Base-by-base conservation (phyloP, 306 rosid genomes). In the Vigna hirtella region DNA sequence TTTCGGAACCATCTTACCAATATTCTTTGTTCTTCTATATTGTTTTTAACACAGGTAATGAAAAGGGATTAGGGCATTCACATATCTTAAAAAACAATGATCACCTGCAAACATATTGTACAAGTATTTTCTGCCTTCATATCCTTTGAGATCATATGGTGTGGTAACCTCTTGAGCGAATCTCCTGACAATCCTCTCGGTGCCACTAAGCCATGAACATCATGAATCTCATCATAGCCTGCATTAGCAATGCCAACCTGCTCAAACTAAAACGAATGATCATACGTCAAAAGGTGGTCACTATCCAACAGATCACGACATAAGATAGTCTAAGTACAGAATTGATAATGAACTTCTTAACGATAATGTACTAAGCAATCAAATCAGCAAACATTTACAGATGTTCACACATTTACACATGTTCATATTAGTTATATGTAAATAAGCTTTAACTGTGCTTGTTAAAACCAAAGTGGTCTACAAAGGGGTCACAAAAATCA, bases 21-120 rank as follows among this genome's bases (percentile, higher is more conserved):
- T 73, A 55, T 43, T 65, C 67, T 18, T 52, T 26, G 49, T 73
- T 71, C 66, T 66, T 38, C 43, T 18, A 15, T 73, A 30, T 62
- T 24, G 50, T 79, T 7, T 66, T 30, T 59, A 26, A 17, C 42
- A 51, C 15, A 14, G 10, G 4, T 1, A 12, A 55, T 5, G 58
- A 32, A 48, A 45, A 42, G 28, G 11, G 43, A 61, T 22, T 13
- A 16, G 32, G 28, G 26, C 56, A 77, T 77, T 47, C 32, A 36
- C 38, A 68, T 58, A 67, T 77, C 43, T 70, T 66, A 22, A 42
- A 69, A 61, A 74, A 66, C 57, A 66, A 75, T 56, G 57, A 72
- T 58, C 55, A 92, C 97, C 96, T 92, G 97, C 85, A 92, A 82
- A 81, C 96, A 92, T 87, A 90, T 89, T 11, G 91, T 51, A 75